Evolutionary conservation across 139 green algal genomes (phyloP), one percentile per base, ranked within the genome.

Genomic region (Tetratostichococcus sp.): DNA sequence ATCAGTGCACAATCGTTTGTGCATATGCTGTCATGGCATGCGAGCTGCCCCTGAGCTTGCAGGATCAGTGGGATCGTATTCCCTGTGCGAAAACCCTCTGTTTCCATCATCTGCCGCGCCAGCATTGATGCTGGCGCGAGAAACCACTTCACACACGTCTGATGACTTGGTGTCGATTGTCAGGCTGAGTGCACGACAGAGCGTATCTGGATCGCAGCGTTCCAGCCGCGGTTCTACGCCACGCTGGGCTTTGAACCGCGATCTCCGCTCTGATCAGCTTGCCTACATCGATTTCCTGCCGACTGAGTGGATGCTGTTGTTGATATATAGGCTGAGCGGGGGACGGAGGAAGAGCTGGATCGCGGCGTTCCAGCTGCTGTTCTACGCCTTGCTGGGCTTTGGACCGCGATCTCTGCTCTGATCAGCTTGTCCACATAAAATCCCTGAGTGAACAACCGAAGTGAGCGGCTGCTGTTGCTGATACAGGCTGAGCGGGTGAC

Each of bases 251-350:
- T 19, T 59, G 43, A 59, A 16, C 16, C 16, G 16, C 43, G 19
- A 25, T 16, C 16, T 59, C 43, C 43, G 19, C 16, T 19, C 16
- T 19, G 19, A 19, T 59, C 16, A 16, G 19, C 16, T 25, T 59
- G 16, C 16, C 19, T 16, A 59, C 19, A 16, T 19, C 16, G 19
- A 16, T 16, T 19, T 19, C 43, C n/a, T n/a, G n/a, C n/a, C n/a
- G n/a, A n/a, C n/a, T n/a, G n/a, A n/a, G n/a, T n/a, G n/a, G n/a
- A n/a, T n/a, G n/a, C n/a, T n/a, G n/a, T n/a, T n/a, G n/a, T n/a
- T n/a, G n/a, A n/a, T n/a, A n/a, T 76, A 62, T 71, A 81, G 77
- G 77, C 59, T 31, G 77, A 81, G n/a, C n/a, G n/a, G n/a, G n/a
- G n/a, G 43, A 19, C 17, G 43, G 17, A 69, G 62, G 8, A 69